Evolutionary conservation across 805 yeast species (phyloP).

Genomic region (Sporopachydermia quercuum): DNA sequence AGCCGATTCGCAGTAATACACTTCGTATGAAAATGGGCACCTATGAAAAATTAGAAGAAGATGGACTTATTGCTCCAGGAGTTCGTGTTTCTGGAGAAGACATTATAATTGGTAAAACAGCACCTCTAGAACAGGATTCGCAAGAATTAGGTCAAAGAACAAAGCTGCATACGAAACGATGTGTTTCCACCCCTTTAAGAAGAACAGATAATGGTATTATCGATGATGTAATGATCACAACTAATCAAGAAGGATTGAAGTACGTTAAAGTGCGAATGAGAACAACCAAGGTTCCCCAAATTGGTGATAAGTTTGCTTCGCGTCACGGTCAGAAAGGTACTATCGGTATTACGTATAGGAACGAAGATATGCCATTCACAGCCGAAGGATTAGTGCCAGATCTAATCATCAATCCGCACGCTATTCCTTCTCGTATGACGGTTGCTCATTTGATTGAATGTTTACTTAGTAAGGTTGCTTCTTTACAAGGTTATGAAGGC

Average conservation of each 20-base stretch:
- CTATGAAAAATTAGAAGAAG: slow-evolving; percentile 94
- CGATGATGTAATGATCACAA: slow-evolving; percentile 91
- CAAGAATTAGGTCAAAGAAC: slow-evolving; percentile 98
- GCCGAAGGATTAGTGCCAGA: slow-evolving; percentile 95
- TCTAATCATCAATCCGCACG: slow-evolving; percentile 95
- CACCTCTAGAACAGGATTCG: slow-evolving; percentile 98
- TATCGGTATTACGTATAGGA: slow-evolving; percentile 95
- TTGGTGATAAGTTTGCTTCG: slow-evolving; percentile 98
- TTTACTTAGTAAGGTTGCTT: slow-evolving; percentile 85
- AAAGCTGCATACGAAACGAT: slow-evolving; percentile 94
- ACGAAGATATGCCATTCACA: slow-evolving; percentile 98
- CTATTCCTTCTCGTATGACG: slow-evolving; percentile 99
- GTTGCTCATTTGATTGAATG: slow-evolving; percentile 99
- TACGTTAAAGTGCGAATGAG: slow-evolving; percentile 98
- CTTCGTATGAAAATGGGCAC: slow-evolving; percentile 95
- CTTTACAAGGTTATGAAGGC: slow-evolving; percentile 93
- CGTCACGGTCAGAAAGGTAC: slow-evolving; percentile 99
- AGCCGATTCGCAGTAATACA: slow-evolving; percentile 90
- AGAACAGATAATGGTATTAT: slow-evolving; percentile 97
- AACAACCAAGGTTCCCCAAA: slow-evolving; percentile 96
- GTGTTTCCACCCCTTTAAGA: slow-evolving; percentile 94
- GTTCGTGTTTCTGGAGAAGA: slow-evolving; percentile 98
- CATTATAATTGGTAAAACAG: slow-evolving; percentile 95
- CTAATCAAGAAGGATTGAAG: slow-evolving; percentile 95
- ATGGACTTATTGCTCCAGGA: slow-evolving; percentile 96